phyloP scores from a whole-genome alignment of 75 land plant species.

The Azolla pinnata region DNA sequence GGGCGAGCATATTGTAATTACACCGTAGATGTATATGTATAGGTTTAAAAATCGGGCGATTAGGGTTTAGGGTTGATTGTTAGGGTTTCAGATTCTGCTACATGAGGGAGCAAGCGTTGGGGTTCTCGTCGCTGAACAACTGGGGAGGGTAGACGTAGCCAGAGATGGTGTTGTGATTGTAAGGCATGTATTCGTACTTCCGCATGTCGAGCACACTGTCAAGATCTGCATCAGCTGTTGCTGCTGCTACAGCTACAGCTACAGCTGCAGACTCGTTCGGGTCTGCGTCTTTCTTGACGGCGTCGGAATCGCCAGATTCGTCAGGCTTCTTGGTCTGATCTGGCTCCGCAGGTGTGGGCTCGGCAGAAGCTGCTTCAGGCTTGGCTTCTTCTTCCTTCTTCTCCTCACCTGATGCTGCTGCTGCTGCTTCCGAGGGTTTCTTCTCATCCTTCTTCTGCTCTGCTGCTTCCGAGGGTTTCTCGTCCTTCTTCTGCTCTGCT shows the following conservation, averaged over 20 bases:
- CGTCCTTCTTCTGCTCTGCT: slow-evolving; percentile 34
- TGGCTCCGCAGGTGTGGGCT: slow-evolving; percentile 13
- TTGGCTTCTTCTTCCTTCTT: slow-evolving; percentile 23
- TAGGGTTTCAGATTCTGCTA: no score
- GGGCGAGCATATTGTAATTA: no score
- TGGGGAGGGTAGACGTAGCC: slow-evolving; percentile 29
- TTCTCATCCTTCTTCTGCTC: slow-evolving; percentile 27
- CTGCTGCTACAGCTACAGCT: no score
- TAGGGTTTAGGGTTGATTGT: no score
- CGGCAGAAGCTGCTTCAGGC: slow-evolving; percentile 13
- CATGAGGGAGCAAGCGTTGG: slow-evolving; percentile 40
- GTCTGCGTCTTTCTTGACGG: no score
- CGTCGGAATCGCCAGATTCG: no score
- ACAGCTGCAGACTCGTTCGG: no score
- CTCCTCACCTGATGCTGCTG: slow-evolving; percentile 25
- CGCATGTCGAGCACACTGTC: background rate
- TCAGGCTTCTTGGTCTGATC: slow-evolving; percentile 37
- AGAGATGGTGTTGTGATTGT: slow-evolving; percentile 16
- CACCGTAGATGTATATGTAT: no score
- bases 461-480: slow-evolving; percentile 13
- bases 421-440: background rate
- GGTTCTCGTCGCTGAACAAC: slow-evolving; percentile 37
- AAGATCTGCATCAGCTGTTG: background rate
- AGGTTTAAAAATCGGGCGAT: no score
- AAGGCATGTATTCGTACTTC: slow-evolving; percentile 15